Evolutionary conservation across 257 asterid genomes (phyloP), one percentile per base, ranked within the genome.

Genomic region (Solanum chiquidenum): DNA sequence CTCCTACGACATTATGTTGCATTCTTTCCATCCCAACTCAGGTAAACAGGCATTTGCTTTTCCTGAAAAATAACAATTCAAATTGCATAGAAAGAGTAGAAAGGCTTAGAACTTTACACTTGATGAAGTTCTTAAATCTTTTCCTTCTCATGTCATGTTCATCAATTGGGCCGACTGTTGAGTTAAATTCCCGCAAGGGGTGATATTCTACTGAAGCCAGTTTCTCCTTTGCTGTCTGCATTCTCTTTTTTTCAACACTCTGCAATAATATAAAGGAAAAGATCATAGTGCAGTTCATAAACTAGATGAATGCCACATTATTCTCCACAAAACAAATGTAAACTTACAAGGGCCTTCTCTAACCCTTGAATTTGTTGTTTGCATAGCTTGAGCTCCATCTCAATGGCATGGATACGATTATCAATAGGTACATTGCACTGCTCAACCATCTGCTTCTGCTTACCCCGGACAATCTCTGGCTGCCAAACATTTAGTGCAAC

Each of bases 351-450:
- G 20, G 96, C 90, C 86, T 76, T 93, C 42, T 93, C 93, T 83
- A 91, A 89, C 34, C 92, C 94, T 85, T 91, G 87, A 90, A 97
- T 91, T 89, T 93, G 99, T 83, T 93, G 96, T 91, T 93, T 92
- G 95, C 98, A 97, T 40, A 95, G 94, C 93, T 91, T 93, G 88
- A 95, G 92, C 91, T 97, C 99, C 99, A 95, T 97, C 89, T 95
- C 97, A 16, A 95, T 93, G 64, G 95, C 86, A 87, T 88, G 92
- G 62, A 95, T 88, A 68, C 98, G 94, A 89, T 88, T 87, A 27
- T 94, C 93, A 80, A 92, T 89, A 60, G 97, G 94, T 52, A 97
- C 96, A 84, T 89, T 90, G 90, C 89, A 91, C 88, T 97, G 99
- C 90, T 94, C 92, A 87, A 97, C 90, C 88, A 95, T 88, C 92